Conservation (phyloP, 2,329 filamentous ascomycete species). For the Xylariales sp. region DNA sequence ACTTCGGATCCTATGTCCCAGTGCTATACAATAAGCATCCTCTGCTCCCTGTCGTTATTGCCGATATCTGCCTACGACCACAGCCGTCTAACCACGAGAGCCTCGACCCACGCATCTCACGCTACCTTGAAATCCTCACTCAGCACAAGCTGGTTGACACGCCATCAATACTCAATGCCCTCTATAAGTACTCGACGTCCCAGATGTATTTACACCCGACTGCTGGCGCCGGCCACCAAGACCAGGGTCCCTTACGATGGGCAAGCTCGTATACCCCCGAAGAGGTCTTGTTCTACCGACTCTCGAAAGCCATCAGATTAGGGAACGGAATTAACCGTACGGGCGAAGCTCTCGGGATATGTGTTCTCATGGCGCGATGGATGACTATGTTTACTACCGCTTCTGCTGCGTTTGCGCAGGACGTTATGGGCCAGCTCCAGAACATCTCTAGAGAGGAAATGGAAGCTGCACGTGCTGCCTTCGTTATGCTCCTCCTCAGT, state of each 20-base stretch:
- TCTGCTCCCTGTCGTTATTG: conserved; percentile 62
- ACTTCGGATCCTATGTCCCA: conserved; percentile 64
- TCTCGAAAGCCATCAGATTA: conserved; percentile 84
- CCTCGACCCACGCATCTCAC: conserved; percentile 69
- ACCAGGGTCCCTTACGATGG: conserved; percentile 57
- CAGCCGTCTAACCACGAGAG: conserved; percentile 59
- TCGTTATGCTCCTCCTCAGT: conserved; percentile 71
- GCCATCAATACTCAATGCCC: conserved; percentile 64
- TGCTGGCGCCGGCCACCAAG: conserved; percentile 39
- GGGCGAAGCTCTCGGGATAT: conserved; percentile 62
- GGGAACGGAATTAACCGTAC: conserved; percentile 60
- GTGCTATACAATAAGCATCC: conserved; percentile 64
- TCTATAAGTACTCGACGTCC: conserved; percentile 68
- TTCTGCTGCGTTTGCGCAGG: conserved; percentile 60
- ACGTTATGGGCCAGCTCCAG: conserved; percentile 59
- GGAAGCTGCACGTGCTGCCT: conserved; percentile 69
- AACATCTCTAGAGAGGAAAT: conserved; percentile 65
- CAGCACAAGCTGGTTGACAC: conserved; percentile 64
- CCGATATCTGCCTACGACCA: conserved; percentile 70
- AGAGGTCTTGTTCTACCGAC: conserved; percentile 92
- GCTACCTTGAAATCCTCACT: conserved; percentile 69
- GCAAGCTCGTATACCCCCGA: conserved; percentile 73
- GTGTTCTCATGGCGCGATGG: conserved; percentile 65
- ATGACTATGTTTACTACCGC: conserved; percentile 68
- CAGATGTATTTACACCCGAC: conserved; percentile 53